Evolutionary conservation across 495 filamentous ascomycete genomes (phyloP), one percentile per base, ranked within the genome.

Genomic region (Aspergillus nidulans): DNA sequence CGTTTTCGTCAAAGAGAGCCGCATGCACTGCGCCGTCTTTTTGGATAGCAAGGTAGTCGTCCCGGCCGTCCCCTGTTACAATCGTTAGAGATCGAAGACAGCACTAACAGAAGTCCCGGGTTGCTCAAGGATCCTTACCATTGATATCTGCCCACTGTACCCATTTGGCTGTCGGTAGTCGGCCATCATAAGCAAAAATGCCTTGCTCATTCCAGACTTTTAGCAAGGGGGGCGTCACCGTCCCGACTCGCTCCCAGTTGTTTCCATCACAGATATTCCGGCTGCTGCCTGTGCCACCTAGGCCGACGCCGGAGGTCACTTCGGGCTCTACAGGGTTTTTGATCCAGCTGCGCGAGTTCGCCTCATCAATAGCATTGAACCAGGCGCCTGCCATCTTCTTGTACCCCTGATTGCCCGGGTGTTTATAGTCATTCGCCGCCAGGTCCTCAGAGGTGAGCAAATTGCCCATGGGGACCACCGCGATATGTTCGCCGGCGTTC

Each of bases 321-420:
- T 44, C 39, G 38, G 39, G 6, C 13, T 42, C 21, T 1, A 21
- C 30, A 6, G 49, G 49, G 1, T 15, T 3, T 4, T 19, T 19
- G 36, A 52, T 52, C 34, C 18, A 42, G 0, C 49, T 36, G 4
- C 20, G 18, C 36, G 10, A 13, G 20, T 52, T 8, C 1, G 49
- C 49, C 16, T 39, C 20, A 10, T 18, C 20, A 8, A 55, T 48
- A 1, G 25, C 51, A 2, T 18, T 9, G 16, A 49, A 55, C 65
- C 67, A 80, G 1, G 76, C 53, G 15, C 63, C 47, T 13, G 75
- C 71, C 77, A 80, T 78, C 63, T 76, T 78, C 42, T 47, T 39
- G 42, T 80, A 80, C 3, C 77, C 77, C 3, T 9, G 51, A 39
- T 77, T 67, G 15, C 61, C 73, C 1, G 78, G 76, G 54, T 79